phyloP scores from a whole-genome alignment of 1,139 yeast species.

The Pichia sp. region DNA sequence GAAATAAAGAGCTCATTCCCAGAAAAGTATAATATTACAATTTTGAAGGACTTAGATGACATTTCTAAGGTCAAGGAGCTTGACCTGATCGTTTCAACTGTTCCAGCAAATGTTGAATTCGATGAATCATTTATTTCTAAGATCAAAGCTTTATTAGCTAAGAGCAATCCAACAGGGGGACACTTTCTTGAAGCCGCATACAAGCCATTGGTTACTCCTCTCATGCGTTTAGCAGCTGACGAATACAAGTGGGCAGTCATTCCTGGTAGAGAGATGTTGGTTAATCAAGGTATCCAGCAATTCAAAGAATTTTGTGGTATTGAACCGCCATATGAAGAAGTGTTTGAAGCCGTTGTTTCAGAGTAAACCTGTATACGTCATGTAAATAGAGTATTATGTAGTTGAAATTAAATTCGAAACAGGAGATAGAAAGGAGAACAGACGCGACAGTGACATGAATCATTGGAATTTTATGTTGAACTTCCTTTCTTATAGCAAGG shows the following conservation, averaged over 20 bases:
- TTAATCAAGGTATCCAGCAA: constrained; percentile 88
- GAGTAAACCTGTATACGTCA: constrained; percentile 12
- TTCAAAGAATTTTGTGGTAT: constrained; percentile 74
- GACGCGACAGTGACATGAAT: neutral
- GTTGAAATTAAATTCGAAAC: too few relatives aligned
- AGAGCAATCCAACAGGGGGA: constrained; percentile 39
- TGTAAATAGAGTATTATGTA: too few relatives aligned
- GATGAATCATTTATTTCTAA: constrained; percentile 48
- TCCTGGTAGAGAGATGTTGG: constrained; percentile 88
- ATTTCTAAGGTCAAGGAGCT: constrained; percentile 43
- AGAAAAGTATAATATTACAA: constrained; percentile 48
- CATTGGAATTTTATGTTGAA: neutral
- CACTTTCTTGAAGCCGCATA: constrained; percentile 86
- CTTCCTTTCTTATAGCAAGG: neutral
- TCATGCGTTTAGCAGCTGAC: constrained; percentile 69
- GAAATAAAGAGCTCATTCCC: constrained; percentile 64
- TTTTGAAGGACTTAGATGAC: constrained; percentile 49
- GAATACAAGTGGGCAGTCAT: constrained; percentile 64
- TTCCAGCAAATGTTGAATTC: constrained; percentile 81
- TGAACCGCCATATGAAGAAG: constrained; percentile 55
- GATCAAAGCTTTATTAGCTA: constrained; percentile 43
- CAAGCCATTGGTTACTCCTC: constrained; percentile 79
- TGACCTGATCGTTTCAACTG: constrained; percentile 71
- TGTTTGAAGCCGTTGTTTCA: constrained; percentile 53
- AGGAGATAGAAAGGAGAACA: neutral